Conservation (phyloP, 192 early-diverging fungal genomes). For the Entomortierella parvispora region DNA sequence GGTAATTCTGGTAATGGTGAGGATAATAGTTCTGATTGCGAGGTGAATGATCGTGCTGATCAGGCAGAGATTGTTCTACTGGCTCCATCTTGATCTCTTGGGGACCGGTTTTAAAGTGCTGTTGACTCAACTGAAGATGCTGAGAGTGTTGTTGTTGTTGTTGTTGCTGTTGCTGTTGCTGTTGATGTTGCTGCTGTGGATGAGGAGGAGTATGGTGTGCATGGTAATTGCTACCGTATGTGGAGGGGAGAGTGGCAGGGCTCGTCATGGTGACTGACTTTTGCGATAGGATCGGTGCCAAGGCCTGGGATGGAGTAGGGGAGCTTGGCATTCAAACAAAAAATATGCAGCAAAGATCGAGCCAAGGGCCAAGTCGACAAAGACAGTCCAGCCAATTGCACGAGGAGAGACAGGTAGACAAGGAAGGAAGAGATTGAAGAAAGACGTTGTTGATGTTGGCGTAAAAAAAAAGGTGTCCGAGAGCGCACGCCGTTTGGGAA, state of each 20-base stretch:
- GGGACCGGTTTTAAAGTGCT: background rate
- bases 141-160: background rate
- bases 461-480: too few relatives aligned
- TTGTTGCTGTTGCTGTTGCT: slow-evolving; percentile 18
- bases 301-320: slow-evolving; percentile 5
- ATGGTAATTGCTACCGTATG: background rate
- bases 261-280: too few relatives aligned
- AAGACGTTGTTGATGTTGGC: too few relatives aligned
- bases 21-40: background rate
- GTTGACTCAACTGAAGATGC: background rate
- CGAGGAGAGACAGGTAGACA: background rate
- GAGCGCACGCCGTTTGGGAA: too few relatives aligned
- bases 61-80: background rate
- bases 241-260: slow-evolving; percentile 3
- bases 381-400: slow-evolving; percentile 18
- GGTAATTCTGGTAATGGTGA: background rate
- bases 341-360: background rate
- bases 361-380: slow-evolving; percentile 11
- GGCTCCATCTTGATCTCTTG: slow-evolving; percentile 11
- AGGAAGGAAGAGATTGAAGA: too few relatives aligned
- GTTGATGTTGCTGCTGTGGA: slow-evolving; percentile 4
- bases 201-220: background rate
- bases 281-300: slow-evolving; percentile 15
- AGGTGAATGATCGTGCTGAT: background rate
- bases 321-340: slow-evolving; percentile 49